phyloP scores from a whole-genome alignment of 108 stramenopile genomes.

The Nitzschia sp. region DNA sequence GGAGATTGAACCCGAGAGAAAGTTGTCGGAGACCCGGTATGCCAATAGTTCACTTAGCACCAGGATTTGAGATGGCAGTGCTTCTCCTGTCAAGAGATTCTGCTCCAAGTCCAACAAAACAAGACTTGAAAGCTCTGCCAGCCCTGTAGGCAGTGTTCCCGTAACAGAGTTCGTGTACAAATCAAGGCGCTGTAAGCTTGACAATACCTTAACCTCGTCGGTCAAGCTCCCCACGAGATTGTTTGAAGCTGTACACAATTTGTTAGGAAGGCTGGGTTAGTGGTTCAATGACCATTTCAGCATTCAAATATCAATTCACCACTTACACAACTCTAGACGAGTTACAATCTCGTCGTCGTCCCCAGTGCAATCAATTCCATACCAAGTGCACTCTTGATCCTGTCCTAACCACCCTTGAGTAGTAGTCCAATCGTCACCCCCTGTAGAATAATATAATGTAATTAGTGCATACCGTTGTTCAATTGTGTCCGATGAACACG shows the following conservation, averaged over 20 bases:
- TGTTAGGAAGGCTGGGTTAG: background rate
- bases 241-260: conserved; percentile 23
- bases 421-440: conserved; percentile 36
- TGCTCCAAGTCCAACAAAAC: conserved; percentile 40
- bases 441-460: conserved; percentile 55
- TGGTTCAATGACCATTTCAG: no score
- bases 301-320: background rate
- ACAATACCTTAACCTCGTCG: conserved; percentile 29
- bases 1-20: conserved; percentile 41
- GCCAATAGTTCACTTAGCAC: conserved; percentile 32
- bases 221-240: conserved; percentile 35
- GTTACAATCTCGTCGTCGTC: conserved; percentile 6
- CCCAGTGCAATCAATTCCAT: conserved; percentile 46
- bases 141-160: conserved; percentile 32
- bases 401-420: conserved; percentile 50
- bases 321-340: conserved; percentile 34
- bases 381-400: conserved; percentile 66
- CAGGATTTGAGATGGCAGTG: conserved; percentile 43
- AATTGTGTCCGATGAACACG: conserved; percentile 30
- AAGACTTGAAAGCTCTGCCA: conserved; percentile 25
- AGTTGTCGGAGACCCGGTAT: conserved; percentile 51
- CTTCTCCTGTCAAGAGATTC: conserved; percentile 39
- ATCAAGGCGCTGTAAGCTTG: conserved; percentile 24
- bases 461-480: conserved; percentile 58
- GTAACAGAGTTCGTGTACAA: conserved; percentile 31